A percentile compares a stretch with the other conserved stretches of the same genome.
Conservation (phyloP, 2,329 filamentous ascomycete genomes). For the Anthostomella pinea region DNA sequence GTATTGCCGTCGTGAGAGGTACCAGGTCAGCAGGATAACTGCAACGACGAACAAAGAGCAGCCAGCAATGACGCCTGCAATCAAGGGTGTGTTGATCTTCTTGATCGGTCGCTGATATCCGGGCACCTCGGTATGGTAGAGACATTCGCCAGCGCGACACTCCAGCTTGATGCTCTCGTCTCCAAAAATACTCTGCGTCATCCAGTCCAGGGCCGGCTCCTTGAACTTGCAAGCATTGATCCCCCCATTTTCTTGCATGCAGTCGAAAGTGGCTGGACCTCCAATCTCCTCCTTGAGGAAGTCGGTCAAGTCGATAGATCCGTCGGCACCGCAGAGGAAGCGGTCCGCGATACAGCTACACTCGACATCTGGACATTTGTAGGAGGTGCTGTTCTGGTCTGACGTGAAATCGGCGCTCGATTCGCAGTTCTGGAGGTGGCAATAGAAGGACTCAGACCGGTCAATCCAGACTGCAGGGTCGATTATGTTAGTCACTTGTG, state of each 20-base stretch:
- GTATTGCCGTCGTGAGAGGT: constrained; percentile 72
- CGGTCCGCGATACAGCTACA: constrained; percentile 87
- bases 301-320: constrained; percentile 87
- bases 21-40: constrained; percentile 81
- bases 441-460: constrained; percentile 92
- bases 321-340: constrained; percentile 90
- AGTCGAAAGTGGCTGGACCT: constrained; percentile 83
- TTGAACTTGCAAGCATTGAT: constrained; percentile 73
- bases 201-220: constrained; percentile 86
- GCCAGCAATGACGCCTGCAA: constrained; percentile 86
- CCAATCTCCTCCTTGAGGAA: constrained; percentile 81
- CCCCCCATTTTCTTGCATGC: constrained; percentile 62
- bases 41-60: constrained; percentile 86
- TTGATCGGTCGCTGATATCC: constrained; percentile 87
- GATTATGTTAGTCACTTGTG: constrained; percentile 10
- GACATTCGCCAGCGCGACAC: constrained; percentile 85
- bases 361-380: constrained; percentile 78
- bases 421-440: constrained; percentile 76
- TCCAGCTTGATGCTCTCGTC: constrained; percentile 83
- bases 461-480: constrained; percentile 82
- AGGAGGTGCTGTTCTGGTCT: constrained; percentile 75
- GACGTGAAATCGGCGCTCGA: constrained; percentile 68
- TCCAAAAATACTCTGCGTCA: constrained; percentile 86
- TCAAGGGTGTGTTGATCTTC: constrained; percentile 94
- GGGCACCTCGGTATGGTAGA: constrained; percentile 89